phyloP scores from a whole-genome alignment of 768 basidiomycete genomes.

The Psilocybe cubensis region DNA sequence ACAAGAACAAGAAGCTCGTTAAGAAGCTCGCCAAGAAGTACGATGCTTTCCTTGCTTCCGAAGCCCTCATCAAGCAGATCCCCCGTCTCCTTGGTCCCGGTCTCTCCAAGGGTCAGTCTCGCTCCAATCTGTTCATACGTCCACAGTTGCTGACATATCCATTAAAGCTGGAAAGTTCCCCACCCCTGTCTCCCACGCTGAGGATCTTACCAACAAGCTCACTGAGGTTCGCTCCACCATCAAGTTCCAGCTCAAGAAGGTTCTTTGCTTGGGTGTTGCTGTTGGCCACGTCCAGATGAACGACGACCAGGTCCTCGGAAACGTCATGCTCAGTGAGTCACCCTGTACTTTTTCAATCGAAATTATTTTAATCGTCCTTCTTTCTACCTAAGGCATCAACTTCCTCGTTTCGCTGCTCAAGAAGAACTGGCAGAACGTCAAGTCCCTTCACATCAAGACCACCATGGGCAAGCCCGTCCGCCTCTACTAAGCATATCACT shows the following conservation, averaged over 20 bases:
- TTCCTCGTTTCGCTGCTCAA: constrained; percentile 99
- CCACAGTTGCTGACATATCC: not conserved
- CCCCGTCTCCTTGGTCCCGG: constrained; percentile 99
- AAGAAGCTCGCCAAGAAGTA: constrained; percentile 99
- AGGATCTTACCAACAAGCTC: constrained; percentile 90
- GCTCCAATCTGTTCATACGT: not conserved
- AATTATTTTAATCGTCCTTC: constrained; percentile 6
- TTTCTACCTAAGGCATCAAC: constrained; percentile 82
- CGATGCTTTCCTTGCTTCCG: constrained; percentile 98
- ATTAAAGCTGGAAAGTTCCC: constrained; percentile 94
- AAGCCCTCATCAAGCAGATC: constrained; percentile 98
- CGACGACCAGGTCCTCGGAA: constrained; percentile 94
- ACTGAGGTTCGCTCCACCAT: constrained; percentile 97
- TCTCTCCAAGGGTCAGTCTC: constrained; percentile 89
- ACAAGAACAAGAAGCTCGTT: constrained; percentile 99
- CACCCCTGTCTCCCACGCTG: constrained; percentile 90
- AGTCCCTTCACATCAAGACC: constrained; percentile 97
- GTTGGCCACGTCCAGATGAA: constrained; percentile 98
- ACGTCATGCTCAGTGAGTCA: constrained; percentile 92
- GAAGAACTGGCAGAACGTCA: constrained; percentile 99
- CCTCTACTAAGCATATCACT: constrained; percentile 65
- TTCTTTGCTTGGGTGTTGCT: constrained; percentile 98
- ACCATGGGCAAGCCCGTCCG: constrained; percentile 99
- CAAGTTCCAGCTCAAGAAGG: constrained; percentile 99
- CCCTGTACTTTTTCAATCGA: not conserved